These are phyloP conservation scores for Ambrosiella cleistominuta DNA, from an alignment of 2,329 filamentous ascomycete species.

Conservation along the genomic window DNA sequence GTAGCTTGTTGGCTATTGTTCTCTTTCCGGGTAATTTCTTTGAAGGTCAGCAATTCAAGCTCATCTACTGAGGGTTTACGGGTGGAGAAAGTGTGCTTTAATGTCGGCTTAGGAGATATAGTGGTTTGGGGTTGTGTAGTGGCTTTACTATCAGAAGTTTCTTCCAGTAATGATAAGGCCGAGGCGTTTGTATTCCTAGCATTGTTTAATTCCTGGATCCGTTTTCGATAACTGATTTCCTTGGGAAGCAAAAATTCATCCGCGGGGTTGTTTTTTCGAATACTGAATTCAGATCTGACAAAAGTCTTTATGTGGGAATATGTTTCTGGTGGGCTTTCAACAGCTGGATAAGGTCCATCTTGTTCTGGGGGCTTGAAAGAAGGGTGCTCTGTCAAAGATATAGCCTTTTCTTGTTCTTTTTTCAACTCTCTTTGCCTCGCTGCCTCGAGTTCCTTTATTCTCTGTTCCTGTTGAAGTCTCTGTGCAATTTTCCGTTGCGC, in stretches of 20 bases:
- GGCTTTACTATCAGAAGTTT: too few species aligned
- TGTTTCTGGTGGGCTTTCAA: neutral
- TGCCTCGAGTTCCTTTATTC: neutral
- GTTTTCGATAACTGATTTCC: constrained; percentile 5
- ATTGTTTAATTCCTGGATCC: neutral
- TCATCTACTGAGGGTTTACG: too few species aligned
- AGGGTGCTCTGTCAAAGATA: too few species aligned
- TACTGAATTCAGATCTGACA: neutral
- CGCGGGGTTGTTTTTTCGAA: neutral
- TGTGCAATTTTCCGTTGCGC: neutral
- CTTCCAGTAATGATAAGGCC: too few species aligned
- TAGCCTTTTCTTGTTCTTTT: neutral
- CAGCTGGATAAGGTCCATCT: too few species aligned
- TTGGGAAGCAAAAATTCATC: constrained; percentile 8
- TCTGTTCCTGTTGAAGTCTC: neutral
- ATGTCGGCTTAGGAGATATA: too few species aligned
- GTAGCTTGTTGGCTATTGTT: too few species aligned
- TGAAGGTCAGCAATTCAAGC: too few species aligned
- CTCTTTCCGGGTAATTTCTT: too few species aligned
- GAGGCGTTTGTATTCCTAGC: neutral
- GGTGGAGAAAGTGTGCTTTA: too few species aligned
- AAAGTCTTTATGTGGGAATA: neutral
- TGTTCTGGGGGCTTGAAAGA: too few species aligned
- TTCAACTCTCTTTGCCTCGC: neutral
- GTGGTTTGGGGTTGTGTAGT: too few species aligned